These are phyloP conservation scores for Aspergillus pseudotamarii DNA, from an alignment of 2,329 filamentous ascomycete genomes.

Conservation along the genomic window DNA sequence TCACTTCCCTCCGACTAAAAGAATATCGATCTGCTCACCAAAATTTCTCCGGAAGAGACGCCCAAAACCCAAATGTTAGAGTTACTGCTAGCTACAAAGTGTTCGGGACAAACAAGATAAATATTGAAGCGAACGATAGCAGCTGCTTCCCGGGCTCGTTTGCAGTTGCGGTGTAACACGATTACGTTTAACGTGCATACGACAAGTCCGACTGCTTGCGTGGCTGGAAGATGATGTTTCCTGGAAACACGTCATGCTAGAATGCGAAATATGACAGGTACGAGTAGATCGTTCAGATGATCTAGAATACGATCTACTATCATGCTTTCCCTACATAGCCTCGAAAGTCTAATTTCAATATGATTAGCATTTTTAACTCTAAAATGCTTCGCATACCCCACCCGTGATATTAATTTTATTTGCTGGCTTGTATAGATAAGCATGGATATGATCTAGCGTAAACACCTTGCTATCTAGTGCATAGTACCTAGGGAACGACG, in stretches of 20 bases:
- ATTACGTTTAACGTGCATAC: neutral
- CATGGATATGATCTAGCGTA: too few species aligned
- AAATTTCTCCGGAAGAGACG: neutral
- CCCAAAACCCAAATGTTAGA: neutral
- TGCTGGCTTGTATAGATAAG: neutral
- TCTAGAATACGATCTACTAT: neutral
- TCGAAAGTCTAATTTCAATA: neutral
- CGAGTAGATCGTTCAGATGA: neutral
- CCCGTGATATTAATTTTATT: neutral
- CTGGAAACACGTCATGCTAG: neutral
- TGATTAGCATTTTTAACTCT: neutral
- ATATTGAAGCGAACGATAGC: neutral
- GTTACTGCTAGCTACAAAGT: neutral
- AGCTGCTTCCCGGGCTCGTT: neutral
- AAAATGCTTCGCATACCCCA: too few species aligned
- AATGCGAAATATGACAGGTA: neutral
- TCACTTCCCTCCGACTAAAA: neutral
- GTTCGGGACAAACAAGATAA: neutral
- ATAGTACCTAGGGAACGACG: too few species aligned
- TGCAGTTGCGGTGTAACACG: neutral
- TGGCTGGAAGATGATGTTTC: neutral
- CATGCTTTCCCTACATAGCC: neutral
- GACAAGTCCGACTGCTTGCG: neutral
- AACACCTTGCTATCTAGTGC: too few species aligned
- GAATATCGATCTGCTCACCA: neutral